These are phyloP conservation scores for Leptomonas seymouri DNA, from an alignment of 208 protist genomes.

Conservation along the genomic window DNA sequence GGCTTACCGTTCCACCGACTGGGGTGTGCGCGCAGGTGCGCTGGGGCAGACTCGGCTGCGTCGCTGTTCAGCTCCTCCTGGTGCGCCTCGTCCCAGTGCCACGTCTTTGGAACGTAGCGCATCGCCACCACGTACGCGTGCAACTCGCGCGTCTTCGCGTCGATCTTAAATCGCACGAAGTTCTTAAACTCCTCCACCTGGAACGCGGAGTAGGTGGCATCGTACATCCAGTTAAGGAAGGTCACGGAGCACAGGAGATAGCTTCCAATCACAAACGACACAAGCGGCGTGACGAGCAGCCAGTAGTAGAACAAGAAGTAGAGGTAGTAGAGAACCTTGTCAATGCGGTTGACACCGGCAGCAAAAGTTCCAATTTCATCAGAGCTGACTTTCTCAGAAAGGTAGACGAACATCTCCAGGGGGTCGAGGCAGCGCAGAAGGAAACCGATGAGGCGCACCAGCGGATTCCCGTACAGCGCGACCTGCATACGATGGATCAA, in stretches of 20 bases:
- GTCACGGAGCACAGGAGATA: slow-evolving; percentile 74
- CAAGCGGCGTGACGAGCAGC: slow-evolving; percentile 76
- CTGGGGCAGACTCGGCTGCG: slow-evolving; percentile 33
- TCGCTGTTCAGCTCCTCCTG: slow-evolving; percentile 39
- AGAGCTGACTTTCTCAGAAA: slow-evolving; percentile 55
- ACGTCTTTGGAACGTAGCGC: slow-evolving; percentile 68
- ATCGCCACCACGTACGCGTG: slow-evolving; percentile 68
- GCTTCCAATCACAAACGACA: slow-evolving; percentile 78
- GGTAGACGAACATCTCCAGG: slow-evolving; percentile 69
- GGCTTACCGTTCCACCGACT: slow-evolving; percentile 60
- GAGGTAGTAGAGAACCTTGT: slow-evolving; percentile 71
- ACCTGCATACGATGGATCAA: slow-evolving; percentile 21
- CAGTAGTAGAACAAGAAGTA: slow-evolving; percentile 83
- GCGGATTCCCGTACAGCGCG: slow-evolving; percentile 32
- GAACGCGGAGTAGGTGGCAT: slow-evolving; percentile 81
- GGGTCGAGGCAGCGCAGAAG: slow-evolving; percentile 58
- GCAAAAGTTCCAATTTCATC: slow-evolving; percentile 53
- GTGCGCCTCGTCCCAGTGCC: slow-evolving; percentile 54
- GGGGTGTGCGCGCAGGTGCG: slow-evolving; percentile 63
- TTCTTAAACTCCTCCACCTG: slow-evolving; percentile 90
- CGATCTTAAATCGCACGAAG: slow-evolving; percentile 75
- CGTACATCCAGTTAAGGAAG: slow-evolving; percentile 76
- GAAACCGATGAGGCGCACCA: slow-evolving; percentile 35
- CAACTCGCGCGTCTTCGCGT: slow-evolving; percentile 55
- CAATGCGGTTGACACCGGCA: slow-evolving; percentile 36